A percentile compares a stretch with the other conserved stretches of the same genome.
Evolutionary conservation across 441 rosid species (phyloP).

Genomic region (Croton setiger): DNA sequence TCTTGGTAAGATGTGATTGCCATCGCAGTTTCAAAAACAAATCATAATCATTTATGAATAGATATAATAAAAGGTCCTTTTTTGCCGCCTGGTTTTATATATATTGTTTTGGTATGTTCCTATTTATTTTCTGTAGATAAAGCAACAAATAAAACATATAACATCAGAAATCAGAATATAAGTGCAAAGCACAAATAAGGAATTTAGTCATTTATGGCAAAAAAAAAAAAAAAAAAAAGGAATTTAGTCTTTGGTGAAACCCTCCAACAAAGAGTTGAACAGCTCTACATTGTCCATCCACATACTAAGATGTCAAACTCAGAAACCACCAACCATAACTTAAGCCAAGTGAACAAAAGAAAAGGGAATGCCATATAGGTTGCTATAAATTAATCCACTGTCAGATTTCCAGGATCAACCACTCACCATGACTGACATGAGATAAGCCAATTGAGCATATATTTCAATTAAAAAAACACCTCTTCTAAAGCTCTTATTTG

Average conservation of each 20-base stretch:
- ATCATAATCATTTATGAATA: slow-evolving; percentile 20
- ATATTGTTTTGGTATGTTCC: not conserved
- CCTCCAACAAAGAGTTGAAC: not conserved
- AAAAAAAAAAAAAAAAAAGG: no score
- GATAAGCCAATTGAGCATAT: no score
- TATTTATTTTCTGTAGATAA: not conserved
- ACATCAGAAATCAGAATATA: not conserved
- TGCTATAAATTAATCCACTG: not conserved
- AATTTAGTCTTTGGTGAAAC: not conserved
- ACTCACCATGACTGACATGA: no score
- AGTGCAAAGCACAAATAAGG: not conserved
- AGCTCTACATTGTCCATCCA: not conserved
- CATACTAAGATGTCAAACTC: not conserved
- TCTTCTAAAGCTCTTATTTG: no score
- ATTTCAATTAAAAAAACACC: no score
- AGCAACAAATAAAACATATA: not conserved
- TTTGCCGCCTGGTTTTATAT: slow-evolving; percentile 5
- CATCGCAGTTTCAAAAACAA: slow-evolving; percentile 20
- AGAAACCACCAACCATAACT: not conserved
- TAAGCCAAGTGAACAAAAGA: not conserved
- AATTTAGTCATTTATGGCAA: no score
- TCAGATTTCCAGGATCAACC: not conserved
- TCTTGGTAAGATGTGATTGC: slow-evolving; percentile 38
- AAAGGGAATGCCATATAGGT: not conserved
- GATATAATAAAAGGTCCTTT: slow-evolving; percentile 10